Evolutionary conservation across 2,329 filamentous ascomycete species (phyloP).

Genomic region (Fusarium veterinarium): DNA sequence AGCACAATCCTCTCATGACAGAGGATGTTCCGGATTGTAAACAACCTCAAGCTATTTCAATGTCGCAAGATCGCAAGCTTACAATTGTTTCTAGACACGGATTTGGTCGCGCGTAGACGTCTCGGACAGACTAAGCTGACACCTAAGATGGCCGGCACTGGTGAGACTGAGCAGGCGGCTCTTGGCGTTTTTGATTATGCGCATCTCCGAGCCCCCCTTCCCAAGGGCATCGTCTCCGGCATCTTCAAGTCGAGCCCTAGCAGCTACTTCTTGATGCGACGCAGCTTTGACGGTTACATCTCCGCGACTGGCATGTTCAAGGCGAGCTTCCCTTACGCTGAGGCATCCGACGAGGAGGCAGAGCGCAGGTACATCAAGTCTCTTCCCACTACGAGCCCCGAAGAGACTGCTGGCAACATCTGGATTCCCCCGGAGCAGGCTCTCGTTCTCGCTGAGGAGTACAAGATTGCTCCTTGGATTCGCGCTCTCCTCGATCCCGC

Average conservation of each 20-base stretch:
- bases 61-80: conserved; percentile 38
- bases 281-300: conserved; percentile 85
- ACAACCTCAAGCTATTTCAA: conserved; percentile 5
- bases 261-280: conserved; percentile 96
- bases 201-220: conserved; percentile 90
- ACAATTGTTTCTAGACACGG: conserved; percentile 65
- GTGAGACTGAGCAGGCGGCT: conserved; percentile 77
- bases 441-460: conserved; percentile 85
- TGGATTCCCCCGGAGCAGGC: conserved; percentile 92
- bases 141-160: conserved; percentile 81
- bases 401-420: conserved; percentile 96
- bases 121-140: conserved; percentile 92
- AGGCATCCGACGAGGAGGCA: conserved; percentile 75
- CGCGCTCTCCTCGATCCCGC: conserved; percentile 90
- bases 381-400: conserved; percentile 81
- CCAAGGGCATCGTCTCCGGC: conserved; percentile 90
- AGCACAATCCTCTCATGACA: conserved; percentile 74
- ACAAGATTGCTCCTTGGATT: conserved; percentile 88
- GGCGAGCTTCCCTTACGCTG: conserved; percentile 84
- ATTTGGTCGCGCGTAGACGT: conserved; percentile 85
- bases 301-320: conserved; percentile 95
- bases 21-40: conserved; percentile 73
- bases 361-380: conserved; percentile 89
- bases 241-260: conserved; percentile 92
- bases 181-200: conserved; percentile 94